Conservation (phyloP, 2,329 filamentous ascomycete genomes). For the Teratosphaeria nubilosa region DNA sequence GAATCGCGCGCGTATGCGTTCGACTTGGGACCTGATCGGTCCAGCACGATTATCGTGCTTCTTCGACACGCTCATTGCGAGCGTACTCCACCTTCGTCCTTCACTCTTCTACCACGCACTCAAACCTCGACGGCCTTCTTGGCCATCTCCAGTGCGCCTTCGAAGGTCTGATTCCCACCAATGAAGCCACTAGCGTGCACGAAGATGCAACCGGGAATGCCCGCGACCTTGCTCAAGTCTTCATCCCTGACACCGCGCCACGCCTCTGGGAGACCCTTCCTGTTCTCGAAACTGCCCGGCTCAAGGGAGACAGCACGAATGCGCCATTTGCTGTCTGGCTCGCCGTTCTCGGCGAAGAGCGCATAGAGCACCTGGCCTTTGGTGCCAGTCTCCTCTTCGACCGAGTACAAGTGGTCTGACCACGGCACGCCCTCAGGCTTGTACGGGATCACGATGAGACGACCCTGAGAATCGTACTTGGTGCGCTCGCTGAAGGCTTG, state of each 20-base stretch:
- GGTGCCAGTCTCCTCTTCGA: constrained; percentile 54
- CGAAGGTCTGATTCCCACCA: constrained; percentile 84
- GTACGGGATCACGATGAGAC: constrained; percentile 62
- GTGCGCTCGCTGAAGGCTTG: constrained; percentile 61
- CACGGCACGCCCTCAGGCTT: constrained; percentile 64
- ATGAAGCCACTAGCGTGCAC: constrained; percentile 94
- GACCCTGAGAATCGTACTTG: constrained; percentile 61
- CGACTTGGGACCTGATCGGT: neutral
- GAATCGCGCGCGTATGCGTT: neutral
- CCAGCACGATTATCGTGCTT: neutral
- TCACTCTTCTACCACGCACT: neutral
- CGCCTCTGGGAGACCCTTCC: constrained; percentile 78
- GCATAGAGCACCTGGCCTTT: constrained; percentile 64
- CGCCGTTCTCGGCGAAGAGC: constrained; percentile 75
- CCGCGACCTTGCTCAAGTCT: constrained; percentile 63
- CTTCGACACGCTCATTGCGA: neutral
- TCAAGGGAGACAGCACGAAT: constrained; percentile 83
- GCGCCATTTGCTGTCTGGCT: constrained; percentile 74
- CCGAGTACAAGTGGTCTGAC: constrained; percentile 89
- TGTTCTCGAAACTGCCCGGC: constrained; percentile 80
- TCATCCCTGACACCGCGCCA: constrained; percentile 89
- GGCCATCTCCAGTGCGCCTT: constrained; percentile 81
- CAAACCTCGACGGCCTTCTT: constrained; percentile 53
- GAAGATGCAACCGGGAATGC: constrained; percentile 70
- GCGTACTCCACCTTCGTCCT: neutral